These are phyloP conservation scores for Leccinum subgranulosum DNA, from an alignment of 768 basidiomycete species.

Conservation along the genomic window DNA sequence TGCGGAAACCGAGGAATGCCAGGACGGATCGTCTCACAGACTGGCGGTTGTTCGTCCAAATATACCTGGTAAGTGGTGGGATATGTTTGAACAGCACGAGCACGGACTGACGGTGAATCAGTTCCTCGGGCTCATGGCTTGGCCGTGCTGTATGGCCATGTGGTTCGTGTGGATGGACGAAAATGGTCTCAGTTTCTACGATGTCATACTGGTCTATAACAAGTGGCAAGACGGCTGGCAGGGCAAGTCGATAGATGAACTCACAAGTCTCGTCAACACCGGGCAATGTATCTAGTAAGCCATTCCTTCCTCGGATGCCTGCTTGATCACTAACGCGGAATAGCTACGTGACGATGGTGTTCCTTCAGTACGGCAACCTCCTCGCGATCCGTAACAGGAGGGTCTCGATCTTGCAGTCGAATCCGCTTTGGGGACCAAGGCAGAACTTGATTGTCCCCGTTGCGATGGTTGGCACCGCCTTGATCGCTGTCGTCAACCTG, in stretches of 20 bases:
- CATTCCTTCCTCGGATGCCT: background rate
- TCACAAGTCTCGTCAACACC: slow-evolving; percentile 35
- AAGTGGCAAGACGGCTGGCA: slow-evolving; percentile 37
- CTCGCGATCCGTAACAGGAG: slow-evolving; percentile 44
- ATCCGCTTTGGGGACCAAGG: slow-evolving; percentile 46
- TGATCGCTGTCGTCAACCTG: slow-evolving; percentile 43
- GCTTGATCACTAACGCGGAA: background rate
- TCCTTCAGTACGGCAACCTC: slow-evolving; percentile 42
- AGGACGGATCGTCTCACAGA: slow-evolving; percentile 49
- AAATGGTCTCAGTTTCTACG: slow-evolving; percentile 36
- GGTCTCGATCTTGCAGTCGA: slow-evolving; percentile 41
- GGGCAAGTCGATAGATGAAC: slow-evolving; percentile 28
- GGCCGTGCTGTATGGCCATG: slow-evolving; percentile 45
- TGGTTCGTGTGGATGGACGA: slow-evolving; percentile 39
- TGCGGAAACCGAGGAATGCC: slow-evolving; percentile 47
- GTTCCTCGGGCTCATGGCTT: slow-evolving; percentile 45
- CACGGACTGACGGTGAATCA: slow-evolving; percentile 13
- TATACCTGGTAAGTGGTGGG: slow-evolving; percentile 38
- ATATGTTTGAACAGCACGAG: background rate
- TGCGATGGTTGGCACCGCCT: slow-evolving; percentile 39
- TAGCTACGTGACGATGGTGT: slow-evolving; percentile 48
- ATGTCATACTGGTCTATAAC: slow-evolving; percentile 41
- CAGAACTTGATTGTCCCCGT: slow-evolving; percentile 37
- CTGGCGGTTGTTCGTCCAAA: slow-evolving; percentile 47
- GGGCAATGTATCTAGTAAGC: slow-evolving; percentile 48